Evolutionary conservation across 179 eudicot genomes (phyloP), one percentile per base, ranked within the genome.

Genomic region (Dionaea muscipula): DNA sequence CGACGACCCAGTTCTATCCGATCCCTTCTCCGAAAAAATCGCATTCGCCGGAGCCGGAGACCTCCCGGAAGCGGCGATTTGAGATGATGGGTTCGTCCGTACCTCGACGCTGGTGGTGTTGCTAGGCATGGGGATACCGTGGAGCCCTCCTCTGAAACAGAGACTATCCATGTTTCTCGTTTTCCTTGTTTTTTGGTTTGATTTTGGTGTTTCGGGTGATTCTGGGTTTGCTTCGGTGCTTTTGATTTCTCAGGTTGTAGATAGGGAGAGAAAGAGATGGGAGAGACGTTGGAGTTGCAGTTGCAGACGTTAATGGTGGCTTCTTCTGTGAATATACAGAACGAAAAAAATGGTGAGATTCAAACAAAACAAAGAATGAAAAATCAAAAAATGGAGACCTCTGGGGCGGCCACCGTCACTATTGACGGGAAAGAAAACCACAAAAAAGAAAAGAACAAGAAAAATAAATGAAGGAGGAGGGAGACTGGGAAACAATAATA

Each of bases 101-200:
- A 53, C 54, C 12, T 70, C 75, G 21, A 46, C 45, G 40, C 56
- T 57, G 16, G 61, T 56, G 39, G 47, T 59, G 51, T 54, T 57
- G 50, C 77, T 36, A 55, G 75, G 67, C 19, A 77, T 46, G 19
- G 77, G 58, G 59, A 73, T 22, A 9, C 63, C 70, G 49, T 72
- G 69, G 4, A 75, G 55, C 71, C 82, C 85, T 17, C 81, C 55
- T 61, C 75, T 78, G 18, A 86, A 56, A 53, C 75, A 75, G 49
- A 85, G 59, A 59, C 75, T 55, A 47, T 78, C 94, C 94, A 88
- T 46, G 25, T 19, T 21, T 16, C 15, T 13, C 0, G 0, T 8
- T 4, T 31, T 31, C 36, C 15, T 38, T 38, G 1, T 38, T 38
- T 38, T 13, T 38, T 9, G 12, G 12, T n/a, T n/a, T n/a, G n/a